phyloP scores from a whole-genome alignment of 2,329 filamentous ascomycete species.

The Penicillium sp. region DNA sequence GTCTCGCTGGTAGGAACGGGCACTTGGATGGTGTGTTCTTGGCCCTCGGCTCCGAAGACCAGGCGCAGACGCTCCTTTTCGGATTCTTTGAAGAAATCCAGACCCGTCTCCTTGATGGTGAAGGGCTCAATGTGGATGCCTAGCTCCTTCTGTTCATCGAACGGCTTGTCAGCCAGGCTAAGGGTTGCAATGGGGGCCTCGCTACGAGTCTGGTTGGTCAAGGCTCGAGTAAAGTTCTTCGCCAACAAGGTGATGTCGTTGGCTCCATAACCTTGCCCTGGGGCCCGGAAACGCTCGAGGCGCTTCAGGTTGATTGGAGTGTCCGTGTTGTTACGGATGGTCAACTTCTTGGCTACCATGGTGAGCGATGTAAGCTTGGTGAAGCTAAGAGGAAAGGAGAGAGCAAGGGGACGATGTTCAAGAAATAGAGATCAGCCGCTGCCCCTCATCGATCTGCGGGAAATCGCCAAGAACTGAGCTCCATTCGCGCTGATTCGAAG shows the following conservation, averaged over 20 bases:
- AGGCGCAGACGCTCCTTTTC: slow-evolving; percentile 66
- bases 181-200: slow-evolving; percentile 45
- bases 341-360: slow-evolving; percentile 50
- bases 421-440: slow-evolving; percentile 1
- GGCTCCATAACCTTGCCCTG: slow-evolving; percentile 34
- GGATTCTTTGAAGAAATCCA: slow-evolving; percentile 55
- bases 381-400: neutral
- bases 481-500: slow-evolving; percentile 2
- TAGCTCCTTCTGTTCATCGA: slow-evolving; percentile 58
- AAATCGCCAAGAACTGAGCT: slow-evolving; percentile 12
- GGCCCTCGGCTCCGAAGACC: slow-evolving; percentile 61
- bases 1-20: slow-evolving; percentile 60
- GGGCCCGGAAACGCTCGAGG: slow-evolving; percentile 67
- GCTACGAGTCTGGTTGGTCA: slow-evolving; percentile 43
- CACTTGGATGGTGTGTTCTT: slow-evolving; percentile 68
- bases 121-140: slow-evolving; percentile 65
- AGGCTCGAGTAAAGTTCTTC: slow-evolving; percentile 45
- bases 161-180: slow-evolving; percentile 53
- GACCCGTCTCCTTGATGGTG: slow-evolving; percentile 57
- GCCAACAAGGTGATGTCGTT: slow-evolving; percentile 42
- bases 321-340: slow-evolving; percentile 75
- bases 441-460: slow-evolving; percentile 17
- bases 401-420: neutral
- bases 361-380: slow-evolving; percentile 2
- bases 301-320: slow-evolving; percentile 66